phyloP scores from a whole-genome alignment of 306 rosid genomes.

The Hylodesmum podocarpum region DNA sequence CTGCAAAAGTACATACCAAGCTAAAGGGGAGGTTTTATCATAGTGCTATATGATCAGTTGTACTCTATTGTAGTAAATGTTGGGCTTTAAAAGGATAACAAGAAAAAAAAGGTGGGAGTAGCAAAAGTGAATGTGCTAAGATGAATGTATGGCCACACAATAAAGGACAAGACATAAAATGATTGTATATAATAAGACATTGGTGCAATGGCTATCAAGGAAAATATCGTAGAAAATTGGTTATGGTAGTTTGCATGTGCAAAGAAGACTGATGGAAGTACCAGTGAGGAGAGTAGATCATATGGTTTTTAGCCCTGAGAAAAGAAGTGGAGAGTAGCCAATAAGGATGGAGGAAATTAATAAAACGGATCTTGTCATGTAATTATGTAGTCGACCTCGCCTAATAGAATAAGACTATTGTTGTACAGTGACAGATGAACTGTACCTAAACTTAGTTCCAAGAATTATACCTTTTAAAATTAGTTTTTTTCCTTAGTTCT shows the following conservation, averaged over 20 bases:
- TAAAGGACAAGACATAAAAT: no score
- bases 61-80: not conserved
- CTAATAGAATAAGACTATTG: not conserved
- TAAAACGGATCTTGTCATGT: not conserved
- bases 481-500: not conserved
- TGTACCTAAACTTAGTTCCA: not conserved
- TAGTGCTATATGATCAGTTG: not conserved
- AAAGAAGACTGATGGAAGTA: not conserved
- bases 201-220: not conserved
- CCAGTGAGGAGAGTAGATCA: not conserved
- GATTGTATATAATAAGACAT: not conserved
- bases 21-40: not conserved
- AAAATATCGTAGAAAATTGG: not conserved
- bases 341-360: not conserved
- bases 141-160: not conserved
- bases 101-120: not conserved
- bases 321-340: not conserved
- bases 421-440: not conserved
- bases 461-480: not conserved
- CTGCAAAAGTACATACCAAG: not conserved
- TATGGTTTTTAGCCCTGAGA: not conserved
- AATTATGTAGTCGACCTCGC: not conserved
- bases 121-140: not conserved
- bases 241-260: not conserved
- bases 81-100: not conserved